A percentile compares a stretch with the other conserved stretches of the same genome.
Evolutionary conservation across 352 stramenopile genomes (phyloP).

Genomic region (Chrysophaeum taylorii): DNA sequence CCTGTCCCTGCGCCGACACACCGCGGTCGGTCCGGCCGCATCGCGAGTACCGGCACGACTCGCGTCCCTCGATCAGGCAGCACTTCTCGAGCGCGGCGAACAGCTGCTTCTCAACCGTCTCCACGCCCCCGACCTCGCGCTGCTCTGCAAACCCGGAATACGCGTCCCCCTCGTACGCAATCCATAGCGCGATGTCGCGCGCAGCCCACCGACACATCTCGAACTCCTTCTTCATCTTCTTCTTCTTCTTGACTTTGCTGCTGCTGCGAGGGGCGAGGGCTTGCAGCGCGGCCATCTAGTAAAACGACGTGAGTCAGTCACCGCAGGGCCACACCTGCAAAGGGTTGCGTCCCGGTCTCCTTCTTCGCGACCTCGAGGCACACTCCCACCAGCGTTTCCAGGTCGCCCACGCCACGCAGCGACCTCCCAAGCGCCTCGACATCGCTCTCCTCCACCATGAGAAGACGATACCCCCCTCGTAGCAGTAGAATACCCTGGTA

Average conservation of each 20-base stretch:
- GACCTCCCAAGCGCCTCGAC: too few relatives aligned
- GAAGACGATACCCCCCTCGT: too few relatives aligned
- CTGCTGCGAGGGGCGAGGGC: too few relatives aligned
- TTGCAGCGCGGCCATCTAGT: too few relatives aligned
- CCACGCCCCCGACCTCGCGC: conserved; percentile 60
- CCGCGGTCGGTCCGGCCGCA: conserved; percentile 93
- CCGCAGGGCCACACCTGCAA: too few relatives aligned
- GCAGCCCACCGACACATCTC: conserved; percentile 23
- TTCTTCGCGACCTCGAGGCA: too few relatives aligned
- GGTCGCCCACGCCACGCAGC: too few relatives aligned
- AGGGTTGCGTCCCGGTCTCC: too few relatives aligned
- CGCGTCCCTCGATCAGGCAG: conserved; percentile 66
- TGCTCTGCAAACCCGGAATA: conserved; percentile 52
- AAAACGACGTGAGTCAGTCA: too few relatives aligned
- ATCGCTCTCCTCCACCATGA: too few relatives aligned
- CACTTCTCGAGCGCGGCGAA: conserved; percentile 82
- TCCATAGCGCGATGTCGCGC: conserved; percentile 46
- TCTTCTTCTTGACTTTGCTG: neutral
- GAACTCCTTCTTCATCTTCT: conserved; percentile 12
- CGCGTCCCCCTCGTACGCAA: conserved; percentile 49
- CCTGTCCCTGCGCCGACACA: conserved; percentile 72
- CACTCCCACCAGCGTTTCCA: too few relatives aligned
- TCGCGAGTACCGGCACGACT: conserved; percentile 74
- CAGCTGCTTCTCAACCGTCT: conserved; percentile 82
- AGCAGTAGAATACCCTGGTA: too few relatives aligned